Conservation (phyloP, 139 green algal species). For the Chlamydomonas schloesseri region DNA sequence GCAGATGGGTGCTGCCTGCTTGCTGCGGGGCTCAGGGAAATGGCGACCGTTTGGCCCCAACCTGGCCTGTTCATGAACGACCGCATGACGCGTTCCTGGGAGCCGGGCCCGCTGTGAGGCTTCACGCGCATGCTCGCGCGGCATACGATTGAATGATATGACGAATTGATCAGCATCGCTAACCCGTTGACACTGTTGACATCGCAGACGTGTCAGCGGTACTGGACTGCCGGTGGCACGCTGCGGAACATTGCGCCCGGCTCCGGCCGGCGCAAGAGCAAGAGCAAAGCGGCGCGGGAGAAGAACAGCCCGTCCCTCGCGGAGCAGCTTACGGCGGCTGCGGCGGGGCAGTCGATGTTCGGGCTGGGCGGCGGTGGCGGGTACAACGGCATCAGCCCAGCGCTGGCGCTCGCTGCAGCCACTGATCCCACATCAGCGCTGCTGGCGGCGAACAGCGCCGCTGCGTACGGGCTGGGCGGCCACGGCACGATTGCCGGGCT, state of each 20-base stretch:
- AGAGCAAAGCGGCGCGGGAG: slow-evolving; percentile 19
- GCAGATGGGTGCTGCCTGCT: no score
- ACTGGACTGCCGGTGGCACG: slow-evolving; percentile 94
- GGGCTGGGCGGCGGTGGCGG: neutral
- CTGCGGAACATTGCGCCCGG: slow-evolving; percentile 92
- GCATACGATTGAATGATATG: no score
- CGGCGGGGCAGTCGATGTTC: slow-evolving; percentile 12
- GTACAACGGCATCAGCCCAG: slow-evolving; percentile 8
- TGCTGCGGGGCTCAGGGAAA: no score
- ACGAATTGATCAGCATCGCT: no score
- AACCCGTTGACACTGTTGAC: no score
- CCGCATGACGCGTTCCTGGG: no score
- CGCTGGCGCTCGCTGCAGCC: neutral
- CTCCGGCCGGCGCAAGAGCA: slow-evolving; percentile 86
- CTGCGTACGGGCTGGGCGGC: neutral
- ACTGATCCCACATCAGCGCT: neutral
- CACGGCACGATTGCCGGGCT: neutral
- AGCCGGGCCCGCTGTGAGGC: no score
- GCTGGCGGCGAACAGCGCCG: neutral
- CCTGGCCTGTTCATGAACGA: no score
- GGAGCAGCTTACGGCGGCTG: neutral
- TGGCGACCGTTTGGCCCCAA: no score
- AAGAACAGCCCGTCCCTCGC: slow-evolving; percentile 1
- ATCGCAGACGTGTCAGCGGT: slow-evolving; percentile 84
- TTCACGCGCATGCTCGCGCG: no score